Evolutionary conservation across 2,329 filamentous ascomycete genomes (phyloP), one percentile per base, ranked within the genome.

Genomic region (Claviceps sp.): DNA sequence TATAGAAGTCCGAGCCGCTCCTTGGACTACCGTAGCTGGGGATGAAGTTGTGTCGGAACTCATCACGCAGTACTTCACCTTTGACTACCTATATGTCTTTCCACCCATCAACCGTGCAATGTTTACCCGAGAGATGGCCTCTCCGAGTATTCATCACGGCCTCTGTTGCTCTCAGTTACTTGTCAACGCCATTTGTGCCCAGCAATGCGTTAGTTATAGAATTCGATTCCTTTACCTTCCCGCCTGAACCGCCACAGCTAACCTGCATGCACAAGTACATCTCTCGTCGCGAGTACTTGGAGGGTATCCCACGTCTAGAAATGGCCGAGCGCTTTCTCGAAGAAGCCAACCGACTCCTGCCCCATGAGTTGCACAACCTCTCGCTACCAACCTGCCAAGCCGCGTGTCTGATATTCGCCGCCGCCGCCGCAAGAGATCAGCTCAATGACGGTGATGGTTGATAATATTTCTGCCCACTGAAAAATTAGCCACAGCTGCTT

Each of bases 61-160:
- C 41, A 46, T 52, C 14, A 49, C 51, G 16, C 51, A 52, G 24
- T 52, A 52, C 47, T 52, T 52, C 37, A 52, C 47, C 34, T 52
- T 22, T 20, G 51, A 52, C 16, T 52, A 52, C 18, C 26, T 52
- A 37, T 52, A 52, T n/a, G 51, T 52, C 30, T 52, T 50, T 38
- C 51, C 51, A 13, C 47, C 51, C 9, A 52, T 52, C 42, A 48
- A 44, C 30, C 30, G 47, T 14, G 5, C 20, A 34, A 18, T 30
- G 4, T 52, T 52, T 20, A 0, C 46, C 20, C 34, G 47, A 30
- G 51, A 52, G 9, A 52, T 52, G 47, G 22, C 14, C 6, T 41
- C 41, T 11, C 26, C 41, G 16, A 40, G 20, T 26, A 18, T 42
- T 30, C 8, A 48, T 37, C 13, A 16, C 47, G 14, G 47, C 51